Conservation (phyloP, 768 basidiomycete genomes). For the Cyclocybe aegerita region DNA sequence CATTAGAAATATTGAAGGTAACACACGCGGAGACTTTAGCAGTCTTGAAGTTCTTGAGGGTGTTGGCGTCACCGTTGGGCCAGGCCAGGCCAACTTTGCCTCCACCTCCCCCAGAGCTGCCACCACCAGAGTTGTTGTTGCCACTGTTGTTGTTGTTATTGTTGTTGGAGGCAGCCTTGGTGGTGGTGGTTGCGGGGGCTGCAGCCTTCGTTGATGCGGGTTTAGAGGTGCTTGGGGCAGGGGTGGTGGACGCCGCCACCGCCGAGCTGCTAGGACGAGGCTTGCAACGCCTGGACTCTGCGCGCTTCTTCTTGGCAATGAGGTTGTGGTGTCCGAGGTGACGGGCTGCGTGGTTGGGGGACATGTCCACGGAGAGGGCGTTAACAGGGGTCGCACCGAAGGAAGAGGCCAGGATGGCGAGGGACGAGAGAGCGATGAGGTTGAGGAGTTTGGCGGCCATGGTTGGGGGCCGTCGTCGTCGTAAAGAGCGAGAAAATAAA, state of each 20-base stretch:
- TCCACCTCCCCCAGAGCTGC: constrained; percentile 13
- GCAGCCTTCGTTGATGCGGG: constrained; percentile 16
- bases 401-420: constrained; percentile 56
- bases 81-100: constrained; percentile 68
- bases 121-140: constrained; percentile 15
- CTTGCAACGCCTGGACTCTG: constrained; percentile 56
- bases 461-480: constrained; percentile 8
- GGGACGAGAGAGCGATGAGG: constrained; percentile 55
- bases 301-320: constrained; percentile 52
- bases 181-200: constrained; percentile 15
- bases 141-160: constrained; percentile 10
- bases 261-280: constrained; percentile 37
- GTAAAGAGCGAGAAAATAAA: constrained; percentile 23
- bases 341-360: constrained; percentile 39
- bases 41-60: constrained; percentile 53
- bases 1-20: not conserved
- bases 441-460: constrained; percentile 59
- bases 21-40: constrained; percentile 42
- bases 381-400: constrained; percentile 44
- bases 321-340: constrained; percentile 43
- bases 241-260: not conserved
- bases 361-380: constrained; percentile 49
- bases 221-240: not conserved
- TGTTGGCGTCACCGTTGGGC: constrained; percentile 52
- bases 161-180: constrained; percentile 14